Percentiles rank a stretch among this genome's conserved stretches.
These are phyloP conservation scores for Fusarium circinatum DNA, from an alignment of 2,329 filamentous ascomycete genomes.

Conservation along the genomic window DNA sequence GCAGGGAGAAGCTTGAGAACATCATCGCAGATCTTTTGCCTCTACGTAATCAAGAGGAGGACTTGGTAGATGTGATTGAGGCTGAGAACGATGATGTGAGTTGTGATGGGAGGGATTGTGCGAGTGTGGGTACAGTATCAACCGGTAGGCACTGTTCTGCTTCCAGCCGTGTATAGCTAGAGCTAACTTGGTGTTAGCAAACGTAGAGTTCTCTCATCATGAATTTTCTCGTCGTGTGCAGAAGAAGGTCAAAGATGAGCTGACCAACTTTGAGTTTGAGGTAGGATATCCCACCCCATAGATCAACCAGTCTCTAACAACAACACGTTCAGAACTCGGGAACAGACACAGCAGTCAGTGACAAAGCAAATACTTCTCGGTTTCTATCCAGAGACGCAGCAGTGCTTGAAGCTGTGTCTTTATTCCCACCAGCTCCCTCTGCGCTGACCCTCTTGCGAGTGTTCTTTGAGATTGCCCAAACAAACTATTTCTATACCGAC, in stretches of 20 bases:
- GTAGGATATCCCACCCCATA: not conserved
- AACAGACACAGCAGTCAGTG: not conserved
- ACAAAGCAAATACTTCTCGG: not conserved
- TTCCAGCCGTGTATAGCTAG: not conserved
- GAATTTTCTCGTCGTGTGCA: conserved; percentile 24
- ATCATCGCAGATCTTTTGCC: not conserved
- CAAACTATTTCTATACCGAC: conserved; percentile 41
- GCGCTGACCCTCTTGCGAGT: conserved; percentile 29
- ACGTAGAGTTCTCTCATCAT: conserved; percentile 24
- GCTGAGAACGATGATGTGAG: not conserved
- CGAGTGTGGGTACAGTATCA: not conserved
- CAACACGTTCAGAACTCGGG: conserved; percentile 1
- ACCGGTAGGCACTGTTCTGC: not conserved
- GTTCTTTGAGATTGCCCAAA: conserved; percentile 39
- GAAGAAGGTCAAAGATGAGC: conserved; percentile 15
- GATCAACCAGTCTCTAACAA: not conserved
- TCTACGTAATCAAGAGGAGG: not conserved
- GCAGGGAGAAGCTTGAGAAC: conserved; percentile 6
- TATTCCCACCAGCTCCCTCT: conserved; percentile 28
- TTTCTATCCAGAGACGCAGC: conserved; percentile 9
- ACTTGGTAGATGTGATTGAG: not conserved
- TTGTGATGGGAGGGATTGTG: not conserved
- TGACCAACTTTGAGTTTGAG: not conserved
- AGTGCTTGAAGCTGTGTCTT: conserved; percentile 24
- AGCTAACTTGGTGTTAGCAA: not conserved